Evolutionary conservation across 306 rosid genomes (phyloP), one percentile per base, ranked within the genome.

Genomic region (Notholithocarpus densiflorus): DNA sequence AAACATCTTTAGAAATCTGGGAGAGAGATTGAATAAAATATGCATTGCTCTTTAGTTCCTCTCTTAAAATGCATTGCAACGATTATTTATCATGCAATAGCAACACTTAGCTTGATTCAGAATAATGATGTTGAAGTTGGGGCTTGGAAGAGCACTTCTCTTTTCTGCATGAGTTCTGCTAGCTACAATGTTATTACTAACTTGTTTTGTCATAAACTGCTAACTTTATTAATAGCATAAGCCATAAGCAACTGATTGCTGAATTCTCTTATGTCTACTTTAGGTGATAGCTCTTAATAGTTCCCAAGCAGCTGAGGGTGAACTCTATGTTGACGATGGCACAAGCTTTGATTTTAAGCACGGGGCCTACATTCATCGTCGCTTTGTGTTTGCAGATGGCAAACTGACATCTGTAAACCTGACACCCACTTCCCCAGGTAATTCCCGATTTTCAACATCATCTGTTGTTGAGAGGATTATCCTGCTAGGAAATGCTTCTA

Each of bases 231-330:
- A 64, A 64, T 76, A 68, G 75, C 78, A 40, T 72, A 68, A 4
- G 65, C 15, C 75, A 52, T 73, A 68, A 4, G 65, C 15, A 26
- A 11, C 31, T 59, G 65, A 71, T 84, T 60, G 40, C 81, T 72
- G 18, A 73, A 74, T 15, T 31, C n/a, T 10, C 59, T 24, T 66
- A 31, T 81, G 29, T 81, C 5, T 73, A 59, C 85, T 73, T 71
- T 81, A 95, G 99, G 98, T 95, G 65, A 86, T 95, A 56, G 99
- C 96, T 76, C 90, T 95, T 70, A 95, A 95, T 85, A 95, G 93
- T 71, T 90, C 98, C 71, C 96, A 84, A 83, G 89, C 77, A 82
- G 99, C 99, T 5, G 99, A 95, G 81, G 99, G 99, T 54, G 99
- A 92, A 76, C 87, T 95, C 56, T 95, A 93, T 48, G 74, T 90